Base-by-base conservation (phyloP, 2,329 filamentous ascomycete genomes). In the Onygenales sp. region DNA sequence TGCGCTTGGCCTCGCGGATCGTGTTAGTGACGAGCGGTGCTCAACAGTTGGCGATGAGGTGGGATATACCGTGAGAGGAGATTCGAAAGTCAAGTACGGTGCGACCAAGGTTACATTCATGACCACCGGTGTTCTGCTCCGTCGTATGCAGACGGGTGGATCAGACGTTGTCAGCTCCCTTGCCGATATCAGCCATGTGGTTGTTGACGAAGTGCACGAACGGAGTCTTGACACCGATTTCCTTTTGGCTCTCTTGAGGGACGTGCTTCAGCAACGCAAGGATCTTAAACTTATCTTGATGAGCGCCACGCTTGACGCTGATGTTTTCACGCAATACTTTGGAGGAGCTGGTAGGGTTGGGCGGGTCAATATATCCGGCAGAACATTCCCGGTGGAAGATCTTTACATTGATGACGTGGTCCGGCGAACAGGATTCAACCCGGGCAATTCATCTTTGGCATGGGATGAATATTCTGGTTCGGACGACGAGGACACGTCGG, bases 131-230 rank as follows among this genome's bases (percentile, higher is more conserved):
- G 90, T 98, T 2, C 75, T 98, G 39, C 78, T 98, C 14, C 79
- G 93, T 56, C 84, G 91, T 10, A 77, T 98, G n/a, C 93, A 98
- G 70, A 93, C 88, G 0, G 91, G 88, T 3, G 82, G 86, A 10
- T 85, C 91, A 27, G 88, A 95, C 64, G 84, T 95, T 1, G 80
- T 88, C 51, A 81, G 85, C 17, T 88, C 90, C 40, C 71, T 98
- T 46, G 87, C 88, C 5, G 88, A 96, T 68, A 85, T 98, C 57
- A 96, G 88, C 60, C 93, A 98, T 66, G 83, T 98, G 6, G 87
- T 97, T 14, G 90, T 97, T 44, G 92, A 98, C 66, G 92, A 98
- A 70, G 92, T 97, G 2, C 92, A 98, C 72, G 92, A 98, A 69
- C 83, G 92, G 52, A 95, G 88, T 70, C 75, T 98, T 8, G 93